phyloP scores from a whole-genome alignment of 2,329 filamentous ascomycete species.

The Diaporthe amygdali region DNA sequence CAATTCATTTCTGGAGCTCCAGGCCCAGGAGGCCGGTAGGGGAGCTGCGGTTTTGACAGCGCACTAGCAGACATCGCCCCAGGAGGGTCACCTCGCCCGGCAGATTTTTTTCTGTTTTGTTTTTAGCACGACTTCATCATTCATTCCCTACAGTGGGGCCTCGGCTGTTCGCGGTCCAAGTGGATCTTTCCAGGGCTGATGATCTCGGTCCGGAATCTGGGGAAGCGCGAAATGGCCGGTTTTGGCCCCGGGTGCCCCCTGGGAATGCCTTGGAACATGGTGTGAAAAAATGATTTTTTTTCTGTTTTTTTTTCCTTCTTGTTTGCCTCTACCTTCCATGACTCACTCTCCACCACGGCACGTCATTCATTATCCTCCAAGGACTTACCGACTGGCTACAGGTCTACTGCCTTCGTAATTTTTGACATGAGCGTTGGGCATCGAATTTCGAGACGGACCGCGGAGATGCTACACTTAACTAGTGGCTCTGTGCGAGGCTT shows the following conservation, averaged over 20 bases:
- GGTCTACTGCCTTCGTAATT: not conserved
- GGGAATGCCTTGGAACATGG: not conserved
- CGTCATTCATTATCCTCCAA: not conserved
- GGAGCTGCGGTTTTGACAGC: not conserved
- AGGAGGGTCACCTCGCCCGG: not conserved
- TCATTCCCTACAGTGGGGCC: not conserved
- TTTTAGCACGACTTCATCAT: not conserved
- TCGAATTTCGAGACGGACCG: not conserved
- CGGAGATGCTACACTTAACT: conserved; percentile 1
- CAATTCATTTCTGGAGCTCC: not conserved
- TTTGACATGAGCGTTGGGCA: not conserved
- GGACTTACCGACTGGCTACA: not conserved
- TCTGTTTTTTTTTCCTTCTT: not conserved
- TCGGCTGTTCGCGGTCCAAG: conserved; percentile 15
- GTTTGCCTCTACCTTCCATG: not conserved
- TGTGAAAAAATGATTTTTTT: not conserved
- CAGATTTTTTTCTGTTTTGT: not conserved
- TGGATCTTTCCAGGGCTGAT: conserved; percentile 20
- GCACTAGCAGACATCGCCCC: not conserved
- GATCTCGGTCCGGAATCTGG: conserved; percentile 19
- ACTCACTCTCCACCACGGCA: not conserved
- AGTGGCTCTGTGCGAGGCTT: not conserved
- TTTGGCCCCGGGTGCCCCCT: conserved; percentile 2
- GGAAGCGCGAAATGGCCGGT: conserved; percentile 15
- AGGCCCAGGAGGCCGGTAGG: not conserved